phyloP scores from a whole-genome alignment of 129 eudicot species.

The Erigeron canadensis region DNA sequence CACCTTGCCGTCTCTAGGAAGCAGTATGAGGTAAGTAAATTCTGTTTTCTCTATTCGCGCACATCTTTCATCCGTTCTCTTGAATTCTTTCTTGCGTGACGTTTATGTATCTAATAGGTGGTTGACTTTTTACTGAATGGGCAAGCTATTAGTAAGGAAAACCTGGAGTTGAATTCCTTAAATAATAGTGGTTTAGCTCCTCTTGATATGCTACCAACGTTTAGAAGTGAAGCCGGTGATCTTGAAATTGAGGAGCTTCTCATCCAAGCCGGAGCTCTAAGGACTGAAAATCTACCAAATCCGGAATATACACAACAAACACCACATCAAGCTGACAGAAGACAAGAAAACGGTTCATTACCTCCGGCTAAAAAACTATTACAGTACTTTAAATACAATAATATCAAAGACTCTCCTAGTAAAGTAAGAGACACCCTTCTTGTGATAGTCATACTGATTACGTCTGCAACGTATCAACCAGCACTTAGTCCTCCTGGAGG shows the following conservation, averaged over 20 bases:
- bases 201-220: constrained; percentile 28
- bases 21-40: constrained; percentile 37
- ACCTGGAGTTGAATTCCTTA: constrained; percentile 23
- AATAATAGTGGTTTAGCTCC: constrained; percentile 31
- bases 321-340: not conserved
- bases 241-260: constrained; percentile 16
- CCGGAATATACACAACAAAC: not conserved
- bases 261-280: constrained; percentile 7
- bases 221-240: constrained; percentile 32
- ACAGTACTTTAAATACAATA: constrained; percentile 28
- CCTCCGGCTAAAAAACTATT: constrained; percentile 4
- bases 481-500: constrained; percentile 55
- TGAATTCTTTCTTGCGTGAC: not conserved
- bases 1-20: constrained; percentile 42
- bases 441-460: constrained; percentile 36
- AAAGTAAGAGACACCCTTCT: constrained; percentile 34
- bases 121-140: constrained; percentile 31
- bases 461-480: constrained; percentile 46
- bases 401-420: constrained; percentile 36
- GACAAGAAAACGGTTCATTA: not conserved
- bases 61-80: not conserved
- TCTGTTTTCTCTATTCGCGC: not conserved
- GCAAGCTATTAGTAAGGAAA: constrained; percentile 17
- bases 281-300: constrained; percentile 9
- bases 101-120: constrained; percentile 11